Base-by-base conservation (phyloP, 345 rosid species). In the Gossypium australe region DNA sequence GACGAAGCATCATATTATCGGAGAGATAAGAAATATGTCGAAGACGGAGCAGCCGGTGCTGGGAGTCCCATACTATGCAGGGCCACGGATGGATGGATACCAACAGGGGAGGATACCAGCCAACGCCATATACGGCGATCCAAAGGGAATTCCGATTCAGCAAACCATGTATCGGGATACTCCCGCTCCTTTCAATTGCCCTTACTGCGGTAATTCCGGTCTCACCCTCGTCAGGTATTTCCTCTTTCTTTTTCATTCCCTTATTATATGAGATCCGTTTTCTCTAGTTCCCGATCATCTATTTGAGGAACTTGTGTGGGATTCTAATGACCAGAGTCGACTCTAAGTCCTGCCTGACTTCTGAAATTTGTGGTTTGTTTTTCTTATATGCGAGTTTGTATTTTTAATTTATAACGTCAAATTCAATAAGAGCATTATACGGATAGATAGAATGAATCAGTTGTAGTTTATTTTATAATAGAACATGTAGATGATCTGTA, bases 171-270 rank as follows among this genome's bases (percentile, higher is more conserved):
- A 83, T 80, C 86, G 94, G 7, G 98, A 93, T 76, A 93, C 99
- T 43, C 96, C 97, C 63, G 99, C 99, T 76, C 99, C 99, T 29
- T 93, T 95, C 76, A 89, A 80, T 81, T 93, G 99, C 79, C 79
- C 76, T 51, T 76, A 51, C 82, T 93, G 99, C 67, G 98, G 99
- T 48, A 84, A 67, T 48, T 79, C 98, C 60, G 98, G 98, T 9
- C 84, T 95, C 81, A 93, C 99, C 80, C 2, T 75, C 64, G 85
- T 93, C 83, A 88, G 89, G 99, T 94, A 18, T 11, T 63, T 52
- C 41, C 41, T 34, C 41, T 34, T 34, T 34, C 41, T 34, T 34
- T 34, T 34, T 34, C 41, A 34, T 34, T 34, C 41, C 41, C 41
- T 34, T 34, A 5, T 34, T 7, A 52, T 52, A 17, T 53, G 57